These are phyloP conservation scores for Eucalyptus tenuipes DNA, from an alignment of 345 rosid species.

Conservation along the genomic window DNA sequence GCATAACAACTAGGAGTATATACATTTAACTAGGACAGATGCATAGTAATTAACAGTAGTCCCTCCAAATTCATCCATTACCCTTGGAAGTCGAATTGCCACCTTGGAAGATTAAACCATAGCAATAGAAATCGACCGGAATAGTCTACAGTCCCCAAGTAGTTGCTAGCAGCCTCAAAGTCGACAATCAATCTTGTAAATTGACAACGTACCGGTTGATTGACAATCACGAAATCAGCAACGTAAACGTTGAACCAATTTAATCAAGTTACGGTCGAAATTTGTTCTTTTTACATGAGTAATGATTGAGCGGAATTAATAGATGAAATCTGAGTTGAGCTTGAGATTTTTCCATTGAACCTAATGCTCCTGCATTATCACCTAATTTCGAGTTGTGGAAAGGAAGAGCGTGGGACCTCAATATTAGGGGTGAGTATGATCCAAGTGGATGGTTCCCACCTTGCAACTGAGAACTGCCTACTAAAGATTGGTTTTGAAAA, in stretches of 20 bases:
- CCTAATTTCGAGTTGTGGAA: too few relatives aligned
- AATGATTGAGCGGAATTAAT: background rate
- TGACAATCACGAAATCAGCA: background rate
- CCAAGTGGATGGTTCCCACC: too few relatives aligned
- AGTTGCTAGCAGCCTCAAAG: background rate
- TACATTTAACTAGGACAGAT: background rate
- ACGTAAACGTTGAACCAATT: background rate
- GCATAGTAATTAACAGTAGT: background rate
- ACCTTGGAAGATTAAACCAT: background rate
- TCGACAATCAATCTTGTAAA: background rate
- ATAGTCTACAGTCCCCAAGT: background rate
- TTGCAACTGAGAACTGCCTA: too few relatives aligned
- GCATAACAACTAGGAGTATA: background rate
- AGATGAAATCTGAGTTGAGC: background rate
- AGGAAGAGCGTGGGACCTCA: too few relatives aligned
- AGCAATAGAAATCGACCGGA: background rate
- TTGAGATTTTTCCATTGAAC: background rate
- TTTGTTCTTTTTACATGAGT: too few relatives aligned
- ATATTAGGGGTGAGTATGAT: too few relatives aligned
- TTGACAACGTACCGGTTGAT: background rate
- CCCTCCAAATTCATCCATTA: background rate
- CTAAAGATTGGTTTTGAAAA: rapidly evolving
- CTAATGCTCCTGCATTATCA: background rate
- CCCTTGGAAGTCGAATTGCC: background rate
- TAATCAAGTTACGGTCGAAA: too few relatives aligned